These are phyloP conservation scores for Bipolaris gigantea DNA, from an alignment of 2,329 filamentous ascomycete species.

Conservation along the genomic window DNA sequence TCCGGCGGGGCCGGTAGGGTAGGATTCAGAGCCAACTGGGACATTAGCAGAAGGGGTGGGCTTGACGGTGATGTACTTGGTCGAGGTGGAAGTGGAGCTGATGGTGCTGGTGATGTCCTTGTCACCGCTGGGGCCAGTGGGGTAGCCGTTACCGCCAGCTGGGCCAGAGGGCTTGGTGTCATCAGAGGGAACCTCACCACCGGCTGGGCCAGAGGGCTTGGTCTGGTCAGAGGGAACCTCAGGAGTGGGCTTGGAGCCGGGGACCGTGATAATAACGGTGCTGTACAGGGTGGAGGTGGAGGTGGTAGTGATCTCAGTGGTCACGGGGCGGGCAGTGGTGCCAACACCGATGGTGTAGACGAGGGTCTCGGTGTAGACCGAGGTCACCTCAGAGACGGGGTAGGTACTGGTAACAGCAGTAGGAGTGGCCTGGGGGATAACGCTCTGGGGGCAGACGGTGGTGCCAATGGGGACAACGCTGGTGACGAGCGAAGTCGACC, in stretches of 20 bases:
- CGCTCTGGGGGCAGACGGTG: slow-evolving; percentile 47
- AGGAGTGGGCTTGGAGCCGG: slow-evolving; percentile 4
- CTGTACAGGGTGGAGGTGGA: slow-evolving; percentile 40
- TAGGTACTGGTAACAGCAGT: slow-evolving; percentile 20
- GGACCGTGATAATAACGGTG: slow-evolving; percentile 35
- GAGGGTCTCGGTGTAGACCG: slow-evolving; percentile 47
- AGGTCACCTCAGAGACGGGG: slow-evolving; percentile 33
- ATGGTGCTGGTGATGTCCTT: slow-evolving; percentile 42
- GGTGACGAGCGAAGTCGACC: slow-evolving; percentile 43
- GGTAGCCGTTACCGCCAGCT: slow-evolving; percentile 6
- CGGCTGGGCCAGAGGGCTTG: slow-evolving; percentile 1
- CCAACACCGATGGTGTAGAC: slow-evolving; percentile 48
- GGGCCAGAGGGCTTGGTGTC: slow-evolving; percentile 4
- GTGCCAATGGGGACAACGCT: slow-evolving; percentile 47
- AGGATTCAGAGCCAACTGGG: neutral
- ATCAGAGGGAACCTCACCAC: neutral
- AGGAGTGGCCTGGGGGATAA: slow-evolving; percentile 17
- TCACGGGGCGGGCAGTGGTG: slow-evolving; percentile 51
- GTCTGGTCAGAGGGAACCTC: neutral
- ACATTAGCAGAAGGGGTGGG: slow-evolving; percentile 8
- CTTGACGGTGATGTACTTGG: slow-evolving; percentile 37
- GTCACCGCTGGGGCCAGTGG: slow-evolving; percentile 4
- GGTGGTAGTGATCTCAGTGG: slow-evolving; percentile 38
- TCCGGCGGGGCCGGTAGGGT: slow-evolving; percentile 3
- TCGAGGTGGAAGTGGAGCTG: slow-evolving; percentile 36